Percentiles rank a stretch among this genome's conserved stretches.
Conservation (phyloP, 106 monocot species). For the Dioscorea zingiberensis region DNA sequence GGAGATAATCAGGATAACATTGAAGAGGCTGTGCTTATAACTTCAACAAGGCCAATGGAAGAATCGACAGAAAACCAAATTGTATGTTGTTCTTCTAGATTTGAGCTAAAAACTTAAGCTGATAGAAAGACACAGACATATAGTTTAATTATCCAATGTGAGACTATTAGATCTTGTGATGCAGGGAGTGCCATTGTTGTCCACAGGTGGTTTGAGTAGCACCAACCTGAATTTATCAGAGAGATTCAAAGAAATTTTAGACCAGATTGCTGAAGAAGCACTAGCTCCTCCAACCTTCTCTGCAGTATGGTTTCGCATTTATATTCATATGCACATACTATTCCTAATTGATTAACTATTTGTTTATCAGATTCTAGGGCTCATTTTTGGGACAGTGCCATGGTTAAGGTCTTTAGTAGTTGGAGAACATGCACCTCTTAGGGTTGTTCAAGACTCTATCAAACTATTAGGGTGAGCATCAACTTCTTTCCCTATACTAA, state of each 20-base stretch:
- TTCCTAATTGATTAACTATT: neutral
- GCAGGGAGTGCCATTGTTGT: constrained; percentile 22
- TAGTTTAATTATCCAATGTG: too few species aligned
- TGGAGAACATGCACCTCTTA: constrained; percentile 44
- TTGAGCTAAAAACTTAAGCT: too few species aligned
- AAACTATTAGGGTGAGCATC: constrained; percentile 46
- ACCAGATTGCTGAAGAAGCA: constrained; percentile 37
- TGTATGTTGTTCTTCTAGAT: constrained; percentile 10
- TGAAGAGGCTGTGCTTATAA: constrained; percentile 17
- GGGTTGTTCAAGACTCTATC: constrained; percentile 49
- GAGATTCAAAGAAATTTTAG: constrained; percentile 21
- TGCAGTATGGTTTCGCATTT: constrained; percentile 27
- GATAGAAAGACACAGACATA: too few species aligned
- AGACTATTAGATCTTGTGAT: too few species aligned
- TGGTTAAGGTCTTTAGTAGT: constrained; percentile 51
- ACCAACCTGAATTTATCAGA: constrained; percentile 10
- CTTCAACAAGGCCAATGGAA: constrained; percentile 10
- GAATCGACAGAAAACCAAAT: constrained; percentile 12
- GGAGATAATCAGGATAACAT: neutral
- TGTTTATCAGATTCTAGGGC: constrained; percentile 41
- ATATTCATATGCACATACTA: too few species aligned
- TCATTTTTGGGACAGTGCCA: constrained; percentile 49
- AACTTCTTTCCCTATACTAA: neutral
- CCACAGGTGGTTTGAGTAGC: constrained; percentile 5
- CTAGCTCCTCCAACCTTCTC: constrained; percentile 60